Conservation (phyloP, 2,329 filamentous ascomycete genomes). For the Hymenoscyphus occultus region DNA sequence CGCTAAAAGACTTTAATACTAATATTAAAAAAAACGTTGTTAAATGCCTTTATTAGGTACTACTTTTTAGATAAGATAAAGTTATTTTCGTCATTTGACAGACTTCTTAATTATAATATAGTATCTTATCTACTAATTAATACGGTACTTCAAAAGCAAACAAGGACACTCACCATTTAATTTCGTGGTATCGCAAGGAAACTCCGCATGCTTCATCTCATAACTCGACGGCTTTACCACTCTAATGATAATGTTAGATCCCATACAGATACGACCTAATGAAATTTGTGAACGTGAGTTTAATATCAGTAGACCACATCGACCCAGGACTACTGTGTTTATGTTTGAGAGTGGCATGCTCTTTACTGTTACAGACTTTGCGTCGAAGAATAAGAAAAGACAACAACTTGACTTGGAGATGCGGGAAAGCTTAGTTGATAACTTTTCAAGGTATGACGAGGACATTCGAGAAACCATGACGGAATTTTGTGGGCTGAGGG, state of each 20-base stretch:
- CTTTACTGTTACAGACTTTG: constrained; percentile 57
- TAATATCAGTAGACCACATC: constrained; percentile 60
- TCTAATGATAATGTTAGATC: constrained; percentile 22
- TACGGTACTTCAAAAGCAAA: no score
- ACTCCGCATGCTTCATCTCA: constrained; percentile 33
- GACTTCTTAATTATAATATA: no score
- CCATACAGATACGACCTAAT: constrained; percentile 77
- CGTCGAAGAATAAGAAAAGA: constrained; percentile 40
- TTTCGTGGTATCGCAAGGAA: constrained; percentile 76
- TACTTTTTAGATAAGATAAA: no score
- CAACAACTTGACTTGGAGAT: constrained; percentile 48
- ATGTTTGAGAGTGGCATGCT: constrained; percentile 52
- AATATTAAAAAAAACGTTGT: no score
- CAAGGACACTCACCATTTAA: constrained; percentile 35
- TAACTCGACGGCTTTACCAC: background rate
- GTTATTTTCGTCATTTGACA: no score
- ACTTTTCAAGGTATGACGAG: constrained; percentile 44
- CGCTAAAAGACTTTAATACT: no score
- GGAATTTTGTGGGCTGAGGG: constrained; percentile 16
- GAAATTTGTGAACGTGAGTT: constrained; percentile 58
- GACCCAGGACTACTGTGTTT: constrained; percentile 57
- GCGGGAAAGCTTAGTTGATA: constrained; percentile 54
- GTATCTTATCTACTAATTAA: no score
- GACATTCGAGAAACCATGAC: constrained; percentile 45
- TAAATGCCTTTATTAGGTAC: no score